These are phyloP conservation scores for Lupinus albus DNA, from an alignment of 306 rosid species.

Conservation along the genomic window DNA sequence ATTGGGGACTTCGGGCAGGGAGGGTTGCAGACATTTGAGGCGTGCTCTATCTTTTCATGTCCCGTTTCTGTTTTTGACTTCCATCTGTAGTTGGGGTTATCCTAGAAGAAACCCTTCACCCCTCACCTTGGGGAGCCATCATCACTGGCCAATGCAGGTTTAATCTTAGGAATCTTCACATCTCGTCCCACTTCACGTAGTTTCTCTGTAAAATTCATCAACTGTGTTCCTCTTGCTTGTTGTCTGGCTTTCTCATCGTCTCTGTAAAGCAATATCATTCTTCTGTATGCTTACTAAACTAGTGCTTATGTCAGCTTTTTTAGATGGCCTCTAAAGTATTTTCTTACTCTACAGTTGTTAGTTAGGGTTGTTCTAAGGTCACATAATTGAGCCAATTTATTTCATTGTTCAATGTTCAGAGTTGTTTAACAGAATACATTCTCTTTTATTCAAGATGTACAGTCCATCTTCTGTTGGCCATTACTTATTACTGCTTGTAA, in stretches of 20 bases:
- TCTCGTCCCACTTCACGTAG: too few species aligned
- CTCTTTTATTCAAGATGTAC: not conserved
- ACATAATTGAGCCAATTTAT: not conserved
- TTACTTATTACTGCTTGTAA: constrained; percentile 2
- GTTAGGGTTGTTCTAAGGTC: not conserved
- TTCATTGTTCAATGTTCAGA: not conserved
- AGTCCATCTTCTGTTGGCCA: not conserved
- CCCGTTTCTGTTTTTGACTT: too few species aligned
- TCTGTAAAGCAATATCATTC: not conserved
- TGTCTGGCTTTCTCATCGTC: not conserved
- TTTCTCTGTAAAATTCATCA: not conserved
- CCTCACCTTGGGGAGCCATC: too few species aligned
- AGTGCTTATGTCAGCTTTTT: not conserved
- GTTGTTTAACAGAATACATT: not conserved
- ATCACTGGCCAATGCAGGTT: too few species aligned
- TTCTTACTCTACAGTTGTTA: not conserved
- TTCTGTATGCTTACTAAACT: not conserved
- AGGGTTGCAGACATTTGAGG: too few species aligned
- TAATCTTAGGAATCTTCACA: too few species aligned
- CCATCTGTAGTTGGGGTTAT: too few species aligned
- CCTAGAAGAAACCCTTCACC: too few species aligned
- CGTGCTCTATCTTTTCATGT: too few species aligned
- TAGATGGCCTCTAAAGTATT: not conserved
- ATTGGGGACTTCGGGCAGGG: too few species aligned
- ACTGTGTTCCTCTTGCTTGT: not conserved